These are phyloP conservation scores for Medicago lupulina DNA, from an alignment of 306 rosid species.

Conservation along the genomic window DNA sequence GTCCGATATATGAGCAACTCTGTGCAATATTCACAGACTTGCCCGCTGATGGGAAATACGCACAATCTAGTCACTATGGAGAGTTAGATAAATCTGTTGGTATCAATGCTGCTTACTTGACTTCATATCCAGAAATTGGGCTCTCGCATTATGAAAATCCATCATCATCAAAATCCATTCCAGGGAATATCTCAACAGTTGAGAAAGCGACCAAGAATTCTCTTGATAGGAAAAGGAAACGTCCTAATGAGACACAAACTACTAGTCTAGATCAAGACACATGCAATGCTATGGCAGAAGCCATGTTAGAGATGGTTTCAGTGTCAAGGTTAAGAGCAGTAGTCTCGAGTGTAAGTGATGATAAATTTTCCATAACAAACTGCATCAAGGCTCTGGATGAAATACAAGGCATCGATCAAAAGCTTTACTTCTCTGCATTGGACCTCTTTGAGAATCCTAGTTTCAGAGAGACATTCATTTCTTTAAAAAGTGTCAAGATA, in stretches of 20 bases:
- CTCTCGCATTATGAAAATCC: slow-evolving; percentile 48
- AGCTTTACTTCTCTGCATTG: slow-evolving; percentile 68
- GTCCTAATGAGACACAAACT: slow-evolving; percentile 54
- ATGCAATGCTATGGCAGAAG: slow-evolving; percentile 65
- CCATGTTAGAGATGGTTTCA: slow-evolving; percentile 71
- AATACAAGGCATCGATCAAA: slow-evolving; percentile 63
- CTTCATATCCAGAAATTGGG: slow-evolving; percentile 54
- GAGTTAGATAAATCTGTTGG: slow-evolving; percentile 62
- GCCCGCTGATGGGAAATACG: slow-evolving; percentile 76
- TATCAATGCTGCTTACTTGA: slow-evolving; percentile 45
- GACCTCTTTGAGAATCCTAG: slow-evolving; percentile 77
- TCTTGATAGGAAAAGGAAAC: slow-evolving; percentile 68
- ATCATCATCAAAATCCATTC: slow-evolving; percentile 47
- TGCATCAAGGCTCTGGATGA: slow-evolving; percentile 81
- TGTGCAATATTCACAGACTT: slow-evolving; percentile 77
- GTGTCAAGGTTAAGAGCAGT: slow-evolving; percentile 61
- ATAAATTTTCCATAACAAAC: slow-evolving; percentile 71
- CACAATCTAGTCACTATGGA: slow-evolving; percentile 84
- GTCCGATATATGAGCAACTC: slow-evolving; percentile 86
- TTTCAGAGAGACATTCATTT: slow-evolving; percentile 77
- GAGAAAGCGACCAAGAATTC: slow-evolving; percentile 55
- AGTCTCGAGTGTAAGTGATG: slow-evolving; percentile 45
- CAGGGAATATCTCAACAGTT: slow-evolving; percentile 44
- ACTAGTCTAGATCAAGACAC: slow-evolving; percentile 58
- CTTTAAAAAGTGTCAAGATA: slow-evolving; percentile 60